A percentile compares a stretch with the other conserved stretches of the same genome.
phyloP scores from a whole-genome alignment of 441 rosid species.

The Euphorbia corollata region DNA sequence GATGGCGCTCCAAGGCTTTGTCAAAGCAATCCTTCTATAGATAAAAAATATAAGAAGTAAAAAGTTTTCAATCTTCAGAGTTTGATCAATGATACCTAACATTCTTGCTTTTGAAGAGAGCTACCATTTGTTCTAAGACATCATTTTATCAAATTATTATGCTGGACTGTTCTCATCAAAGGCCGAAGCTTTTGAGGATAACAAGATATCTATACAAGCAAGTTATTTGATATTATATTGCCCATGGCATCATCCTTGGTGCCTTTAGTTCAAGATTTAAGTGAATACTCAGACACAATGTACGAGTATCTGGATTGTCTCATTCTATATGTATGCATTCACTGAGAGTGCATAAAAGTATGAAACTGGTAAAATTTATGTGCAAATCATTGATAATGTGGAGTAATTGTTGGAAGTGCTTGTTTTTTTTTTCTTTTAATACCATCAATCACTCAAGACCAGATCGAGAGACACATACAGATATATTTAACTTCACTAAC shows the following conservation, averaged over 20 bases:
- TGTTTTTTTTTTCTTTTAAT: constrained; percentile 3
- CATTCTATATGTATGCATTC: not conserved
- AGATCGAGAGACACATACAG: not conserved
- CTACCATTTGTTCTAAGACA: not conserved
- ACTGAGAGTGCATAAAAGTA: not conserved
- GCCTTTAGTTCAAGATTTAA: constrained; percentile 9
- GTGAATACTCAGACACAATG: not conserved
- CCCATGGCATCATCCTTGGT: not conserved
- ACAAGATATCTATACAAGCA: not conserved
- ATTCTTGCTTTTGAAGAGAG: not conserved
- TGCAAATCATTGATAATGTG: constrained; percentile 9
- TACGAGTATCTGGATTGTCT: not conserved
- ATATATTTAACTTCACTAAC: not conserved
- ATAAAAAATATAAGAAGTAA: not conserved
- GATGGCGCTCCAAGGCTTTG: not conserved
- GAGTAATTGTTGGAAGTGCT: constrained; percentile 7
- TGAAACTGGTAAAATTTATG: not conserved
- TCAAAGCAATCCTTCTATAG: not conserved
- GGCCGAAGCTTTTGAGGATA: not conserved
- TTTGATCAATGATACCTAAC: not conserved
- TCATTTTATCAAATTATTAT: not conserved
- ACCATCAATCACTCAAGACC: not conserved
- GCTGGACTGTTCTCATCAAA: constrained; percentile 4
- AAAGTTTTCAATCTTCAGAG: constrained; percentile 4
- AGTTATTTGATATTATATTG: not conserved